Conservation (phyloP, 768 basidiomycete genomes). For the Tubosaeta brunneosetosa region DNA sequence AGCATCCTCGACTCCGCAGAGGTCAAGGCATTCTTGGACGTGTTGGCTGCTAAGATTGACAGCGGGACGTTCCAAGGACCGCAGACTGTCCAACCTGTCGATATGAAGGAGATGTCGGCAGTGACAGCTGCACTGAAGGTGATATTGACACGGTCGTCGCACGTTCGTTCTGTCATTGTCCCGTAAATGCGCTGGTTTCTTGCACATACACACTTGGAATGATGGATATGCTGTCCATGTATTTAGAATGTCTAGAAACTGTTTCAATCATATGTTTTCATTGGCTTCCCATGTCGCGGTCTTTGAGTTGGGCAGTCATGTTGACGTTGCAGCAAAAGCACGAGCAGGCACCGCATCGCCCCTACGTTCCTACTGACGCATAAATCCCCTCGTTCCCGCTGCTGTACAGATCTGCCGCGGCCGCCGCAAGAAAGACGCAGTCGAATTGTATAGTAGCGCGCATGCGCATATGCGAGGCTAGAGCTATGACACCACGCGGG, state of each 20-base stretch:
- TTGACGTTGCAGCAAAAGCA: background rate
- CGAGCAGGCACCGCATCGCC: background rate
- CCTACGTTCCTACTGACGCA: background rate
- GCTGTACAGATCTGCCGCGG: background rate
- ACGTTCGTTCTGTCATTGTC: slow-evolving; percentile 27
- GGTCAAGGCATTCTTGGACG: slow-evolving; percentile 27
- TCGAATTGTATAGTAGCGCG: background rate
- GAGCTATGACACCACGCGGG: background rate
- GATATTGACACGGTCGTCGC: slow-evolving; percentile 25
- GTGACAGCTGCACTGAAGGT: slow-evolving; percentile 22
- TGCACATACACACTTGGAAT: background rate
- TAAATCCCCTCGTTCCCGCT: background rate
- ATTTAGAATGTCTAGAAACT: background rate
- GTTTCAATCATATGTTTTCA: background rate
- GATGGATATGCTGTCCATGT: background rate
- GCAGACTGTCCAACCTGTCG: slow-evolving; percentile 18
- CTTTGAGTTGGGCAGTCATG: background rate
- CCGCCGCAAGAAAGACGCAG: background rate
- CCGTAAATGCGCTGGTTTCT: slow-evolving; percentile 7
- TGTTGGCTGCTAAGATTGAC: slow-evolving; percentile 29
- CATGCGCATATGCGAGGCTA: background rate
- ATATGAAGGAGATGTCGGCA: slow-evolving; percentile 15
- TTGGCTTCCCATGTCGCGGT: background rate
- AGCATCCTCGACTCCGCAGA: slow-evolving; percentile 18
- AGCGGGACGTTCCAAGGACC: slow-evolving; percentile 26